These are phyloP conservation scores for Phellinidium pouzarii DNA, from an alignment of 1,284 basidiomycete species.

Conservation along the genomic window DNA sequence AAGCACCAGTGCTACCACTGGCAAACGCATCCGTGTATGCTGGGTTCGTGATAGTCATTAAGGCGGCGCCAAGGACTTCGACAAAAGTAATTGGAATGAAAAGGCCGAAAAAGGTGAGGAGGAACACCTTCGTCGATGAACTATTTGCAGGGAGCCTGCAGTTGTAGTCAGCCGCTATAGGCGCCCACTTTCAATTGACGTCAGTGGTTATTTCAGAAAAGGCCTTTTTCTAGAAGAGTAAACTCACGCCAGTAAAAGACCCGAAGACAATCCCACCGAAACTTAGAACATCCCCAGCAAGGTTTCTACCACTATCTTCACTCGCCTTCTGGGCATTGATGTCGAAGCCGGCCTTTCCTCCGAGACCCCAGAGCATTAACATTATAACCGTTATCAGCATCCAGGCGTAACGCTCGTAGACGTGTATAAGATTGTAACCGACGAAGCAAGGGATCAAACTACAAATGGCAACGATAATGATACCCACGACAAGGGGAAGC, in stretches of 20 bases:
- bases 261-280: slow-evolving; percentile 58
- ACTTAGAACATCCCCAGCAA: slow-evolving; percentile 42
- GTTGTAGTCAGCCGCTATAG: slow-evolving; percentile 51
- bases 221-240: background rate
- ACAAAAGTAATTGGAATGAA: slow-evolving; percentile 51
- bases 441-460: slow-evolving; percentile 43
- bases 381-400: slow-evolving; percentile 48
- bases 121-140: slow-evolving; percentile 41
- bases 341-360: slow-evolving; percentile 44
- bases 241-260: slow-evolving; percentile 40
- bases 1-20: slow-evolving; percentile 42
- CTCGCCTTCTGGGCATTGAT: slow-evolving; percentile 37
- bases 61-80: slow-evolving; percentile 46
- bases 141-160: slow-evolving; percentile 43
- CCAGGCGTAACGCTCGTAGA: slow-evolving; percentile 62
- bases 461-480: slow-evolving; percentile 38
- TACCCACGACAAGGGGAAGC: slow-evolving; percentile 38
- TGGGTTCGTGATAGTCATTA: slow-evolving; percentile 51
- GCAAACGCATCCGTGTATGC: slow-evolving; percentile 44
- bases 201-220: background rate
- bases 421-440: slow-evolving; percentile 47
- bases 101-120: slow-evolving; percentile 50
- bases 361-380: slow-evolving; percentile 50
- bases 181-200: slow-evolving; percentile 32
- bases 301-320: slow-evolving; percentile 40